Percentiles rank a stretch among this genome's conserved stretches.
These are phyloP conservation scores for Phylloporus scabripes DNA, from an alignment of 768 basidiomycete species.

Conservation along the genomic window DNA sequence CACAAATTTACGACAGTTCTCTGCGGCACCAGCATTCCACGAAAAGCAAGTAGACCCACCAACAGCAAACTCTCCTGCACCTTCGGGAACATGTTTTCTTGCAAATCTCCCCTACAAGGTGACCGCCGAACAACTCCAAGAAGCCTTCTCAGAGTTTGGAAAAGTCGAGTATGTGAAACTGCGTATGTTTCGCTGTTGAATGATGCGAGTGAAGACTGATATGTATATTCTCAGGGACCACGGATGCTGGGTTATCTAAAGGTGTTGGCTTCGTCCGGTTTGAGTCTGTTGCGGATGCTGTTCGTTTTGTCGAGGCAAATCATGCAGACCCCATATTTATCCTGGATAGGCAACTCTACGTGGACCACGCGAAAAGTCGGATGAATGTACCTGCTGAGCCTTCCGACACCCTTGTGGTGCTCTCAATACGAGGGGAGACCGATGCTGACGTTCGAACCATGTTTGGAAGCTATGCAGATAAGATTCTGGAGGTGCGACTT, in stretches of 20 bases:
- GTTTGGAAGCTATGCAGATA: constrained; percentile 19
- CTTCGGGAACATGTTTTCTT: constrained; percentile 39
- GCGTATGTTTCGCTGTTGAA: constrained; percentile 31
- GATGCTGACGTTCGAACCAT: constrained; percentile 24
- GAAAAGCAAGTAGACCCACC: background rate
- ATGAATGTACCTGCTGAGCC: constrained; percentile 15
- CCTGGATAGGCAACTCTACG: constrained; percentile 39
- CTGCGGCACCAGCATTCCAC: constrained; percentile 10
- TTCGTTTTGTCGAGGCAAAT: constrained; percentile 32
- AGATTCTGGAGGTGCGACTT: constrained; percentile 28
- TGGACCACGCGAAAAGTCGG: constrained; percentile 35
- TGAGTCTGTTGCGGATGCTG: constrained; percentile 32
- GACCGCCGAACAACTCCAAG: constrained; percentile 37
- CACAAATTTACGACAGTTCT: constrained; percentile 16
- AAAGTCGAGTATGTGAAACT: constrained; percentile 34
- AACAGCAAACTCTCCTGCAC: constrained; percentile 8
- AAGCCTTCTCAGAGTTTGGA: constrained; percentile 42
- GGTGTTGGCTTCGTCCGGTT: constrained; percentile 48
- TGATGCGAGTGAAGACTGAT: background rate
- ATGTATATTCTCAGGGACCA: constrained; percentile 9
- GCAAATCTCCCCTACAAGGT: constrained; percentile 50
- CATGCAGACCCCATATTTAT: constrained; percentile 45
- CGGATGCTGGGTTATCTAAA: constrained; percentile 33
- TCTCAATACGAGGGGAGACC: constrained; percentile 18
- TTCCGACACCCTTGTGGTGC: constrained; percentile 29